Evolutionary conservation across 23 red algal genomes (phyloP), one percentile per base, ranked within the genome.

Genomic region (Agarophyton chilense): DNA sequence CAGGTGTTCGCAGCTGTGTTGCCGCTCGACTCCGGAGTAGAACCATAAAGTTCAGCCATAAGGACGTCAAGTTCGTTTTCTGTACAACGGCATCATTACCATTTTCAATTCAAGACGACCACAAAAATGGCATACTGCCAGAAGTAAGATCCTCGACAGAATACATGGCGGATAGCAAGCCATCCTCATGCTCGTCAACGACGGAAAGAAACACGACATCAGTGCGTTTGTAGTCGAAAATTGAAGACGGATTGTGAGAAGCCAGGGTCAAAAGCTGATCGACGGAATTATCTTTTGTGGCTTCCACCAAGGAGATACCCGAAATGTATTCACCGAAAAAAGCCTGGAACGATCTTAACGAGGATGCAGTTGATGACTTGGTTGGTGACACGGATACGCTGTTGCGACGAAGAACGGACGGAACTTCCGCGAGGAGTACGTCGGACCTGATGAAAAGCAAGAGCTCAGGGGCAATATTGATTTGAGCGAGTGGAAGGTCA

Each of bases 51-150:
- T 17, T 90, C 85, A 28, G 84, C 83, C 0, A 94, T 46, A 14
- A 94, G 42, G 21, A 83, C 92, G 46, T 88, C 83, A n/a, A 94
- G 92, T 26, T 89, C 92, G n/a, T n/a, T 18, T 53, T 18, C 18
- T 11, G 50, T 18, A 18, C 50, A 18, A 18, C 64, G 38, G 38
- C 64, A 26, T 40, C 64, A 2, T 29, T 33, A 4, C 21, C 64
- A 16, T 62, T 19, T n/a, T 8, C 56, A 5, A 33, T 33, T 5
- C 64, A 18, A 10, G 2, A 6, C 2, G 34, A 18, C 64, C 64
- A 70, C 3, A 70, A 7, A 2, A 70, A 29, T 2, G 64, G 32
- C 6, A 70, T 10, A 18, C 40, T 42, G 1, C 64, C 64, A 17
- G 1, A 2, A 7, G 64, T 18, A 14, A 29, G 64, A 16, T 26